phyloP scores from a whole-genome alignment of 1,284 basidiomycete genomes.

The Microbotryum lychnidis-dioicae region DNA sequence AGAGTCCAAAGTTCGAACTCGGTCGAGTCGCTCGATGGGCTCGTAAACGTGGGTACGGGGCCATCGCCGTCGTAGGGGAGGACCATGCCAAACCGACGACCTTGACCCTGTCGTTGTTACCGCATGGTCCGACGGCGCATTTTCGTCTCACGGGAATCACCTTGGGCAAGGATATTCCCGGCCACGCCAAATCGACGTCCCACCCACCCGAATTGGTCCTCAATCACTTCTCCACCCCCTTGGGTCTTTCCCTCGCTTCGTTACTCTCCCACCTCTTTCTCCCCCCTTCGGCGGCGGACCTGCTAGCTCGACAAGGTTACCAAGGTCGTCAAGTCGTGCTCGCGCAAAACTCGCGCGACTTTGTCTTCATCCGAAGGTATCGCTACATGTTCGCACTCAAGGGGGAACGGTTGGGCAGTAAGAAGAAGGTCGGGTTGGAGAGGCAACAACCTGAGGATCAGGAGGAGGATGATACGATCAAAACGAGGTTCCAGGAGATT shows the following conservation, averaged over 20 bases:
- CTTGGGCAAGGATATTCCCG: conserved; percentile 78
- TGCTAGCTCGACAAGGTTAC: conserved; percentile 25
- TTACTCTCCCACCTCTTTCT: conserved; percentile 96
- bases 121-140: conserved; percentile 87
- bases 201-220: conserved; percentile 94
- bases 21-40: conserved; percentile 93
- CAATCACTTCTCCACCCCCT: conserved; percentile 87
- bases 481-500: conserved; percentile 92
- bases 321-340: conserved; percentile 89
- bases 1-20: conserved; percentile 87
- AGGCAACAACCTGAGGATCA: conserved; percentile 6
- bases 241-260: conserved; percentile 84
- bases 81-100: conserved; percentile 77
- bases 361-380: conserved; percentile 83
- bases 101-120: conserved; percentile 83
- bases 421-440: conserved; percentile 24
- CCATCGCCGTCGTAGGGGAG: conserved; percentile 88
- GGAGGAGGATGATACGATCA: conserved; percentile 41
- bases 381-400: conserved; percentile 36
- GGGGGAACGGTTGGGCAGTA: conserved; percentile 24
- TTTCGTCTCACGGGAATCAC: conserved; percentile 89
- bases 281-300: conserved; percentile 82
- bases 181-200: conserved; percentile 82
- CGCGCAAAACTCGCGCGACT: conserved; percentile 95
- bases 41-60: conserved; percentile 74